Evolutionary conservation across 192 early-diverging fungal species (phyloP).

Genomic region (Geranomyces variabilis): DNA sequence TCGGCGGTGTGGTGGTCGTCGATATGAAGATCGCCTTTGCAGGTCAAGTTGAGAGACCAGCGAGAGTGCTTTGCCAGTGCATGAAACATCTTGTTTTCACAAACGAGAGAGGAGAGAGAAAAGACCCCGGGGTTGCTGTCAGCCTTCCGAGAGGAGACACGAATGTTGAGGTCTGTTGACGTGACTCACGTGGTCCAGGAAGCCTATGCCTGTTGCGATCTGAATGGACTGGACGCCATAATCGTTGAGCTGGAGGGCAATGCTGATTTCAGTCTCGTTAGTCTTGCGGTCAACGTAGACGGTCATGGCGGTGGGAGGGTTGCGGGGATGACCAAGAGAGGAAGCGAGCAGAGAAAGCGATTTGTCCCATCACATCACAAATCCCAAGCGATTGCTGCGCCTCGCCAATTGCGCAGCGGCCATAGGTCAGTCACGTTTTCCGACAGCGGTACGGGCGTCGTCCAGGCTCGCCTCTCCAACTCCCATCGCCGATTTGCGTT

Average conservation of each 20-base stretch:
- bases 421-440: too few species aligned
- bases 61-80: slow-evolving; percentile 95
- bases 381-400: too few species aligned
- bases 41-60: slow-evolving; percentile 84
- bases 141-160: too few species aligned
- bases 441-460: too few species aligned
- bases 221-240: slow-evolving; percentile 71
- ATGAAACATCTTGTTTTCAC: slow-evolving; percentile 80
- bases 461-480: too few species aligned
- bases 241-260: slow-evolving; percentile 62
- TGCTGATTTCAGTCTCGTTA: slow-evolving; percentile 88
- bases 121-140: too few species aligned
- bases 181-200: slow-evolving; percentile 88
- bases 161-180: too few species aligned
- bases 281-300: slow-evolving; percentile 78
- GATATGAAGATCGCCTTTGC: slow-evolving; percentile 93
- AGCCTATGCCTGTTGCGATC: slow-evolving; percentile 92
- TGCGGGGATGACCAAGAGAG: background rate
- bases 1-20: slow-evolving; percentile 99
- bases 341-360: too few species aligned
- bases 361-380: too few species aligned
- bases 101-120: too few species aligned
- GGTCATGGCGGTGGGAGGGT: background rate
- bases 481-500: too few species aligned
- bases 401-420: too few species aligned